A percentile compares a stretch with the other conserved stretches of the same genome.
Evolutionary conservation across 176 grass and related monocot species (phyloP).

Genomic region (Triticum aestivum): DNA sequence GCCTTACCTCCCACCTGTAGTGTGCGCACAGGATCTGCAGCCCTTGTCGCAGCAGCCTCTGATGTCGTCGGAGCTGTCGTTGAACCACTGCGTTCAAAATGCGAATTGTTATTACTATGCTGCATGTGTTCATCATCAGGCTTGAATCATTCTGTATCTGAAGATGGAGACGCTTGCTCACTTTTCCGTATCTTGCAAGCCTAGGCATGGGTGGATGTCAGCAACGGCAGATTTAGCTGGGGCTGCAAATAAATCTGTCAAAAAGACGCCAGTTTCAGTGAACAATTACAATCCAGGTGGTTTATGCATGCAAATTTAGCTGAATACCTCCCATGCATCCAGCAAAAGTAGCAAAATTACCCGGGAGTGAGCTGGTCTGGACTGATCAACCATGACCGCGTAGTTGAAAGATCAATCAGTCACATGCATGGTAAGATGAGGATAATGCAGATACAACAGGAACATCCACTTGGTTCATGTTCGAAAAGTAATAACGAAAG

Average conservation of each 20-base stretch:
- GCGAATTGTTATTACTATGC: neutral
- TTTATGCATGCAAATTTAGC: neutral
- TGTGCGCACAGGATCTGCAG: conserved; percentile 44
- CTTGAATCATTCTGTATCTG: neutral
- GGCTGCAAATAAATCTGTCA: too few species aligned
- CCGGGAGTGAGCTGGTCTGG: conserved; percentile 27
- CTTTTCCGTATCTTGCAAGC: conserved; percentile 78
- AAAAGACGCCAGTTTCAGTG: too few species aligned
- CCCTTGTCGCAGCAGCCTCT: conserved; percentile 62
- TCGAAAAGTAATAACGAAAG: too few species aligned
- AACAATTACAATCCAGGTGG: neutral
- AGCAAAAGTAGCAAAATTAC: conserved; percentile 14
- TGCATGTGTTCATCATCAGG: neutral
- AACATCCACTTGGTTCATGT: too few species aligned
- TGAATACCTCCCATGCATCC: too few species aligned
- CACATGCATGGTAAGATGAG: too few species aligned
- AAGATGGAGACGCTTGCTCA: neutral
- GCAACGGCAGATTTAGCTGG: conserved; percentile 61
- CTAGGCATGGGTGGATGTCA: conserved; percentile 45
- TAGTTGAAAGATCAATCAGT: conserved; percentile 40
- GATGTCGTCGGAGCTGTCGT: conserved; percentile 67
- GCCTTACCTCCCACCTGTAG: conserved; percentile 67
- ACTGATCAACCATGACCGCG: conserved; percentile 58
- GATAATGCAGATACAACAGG: too few species aligned
- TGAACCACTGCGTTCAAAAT: conserved; percentile 63